Base-by-base conservation (phyloP, 2,329 filamentous ascomycete genomes). In the Curvularia sp. region DNA sequence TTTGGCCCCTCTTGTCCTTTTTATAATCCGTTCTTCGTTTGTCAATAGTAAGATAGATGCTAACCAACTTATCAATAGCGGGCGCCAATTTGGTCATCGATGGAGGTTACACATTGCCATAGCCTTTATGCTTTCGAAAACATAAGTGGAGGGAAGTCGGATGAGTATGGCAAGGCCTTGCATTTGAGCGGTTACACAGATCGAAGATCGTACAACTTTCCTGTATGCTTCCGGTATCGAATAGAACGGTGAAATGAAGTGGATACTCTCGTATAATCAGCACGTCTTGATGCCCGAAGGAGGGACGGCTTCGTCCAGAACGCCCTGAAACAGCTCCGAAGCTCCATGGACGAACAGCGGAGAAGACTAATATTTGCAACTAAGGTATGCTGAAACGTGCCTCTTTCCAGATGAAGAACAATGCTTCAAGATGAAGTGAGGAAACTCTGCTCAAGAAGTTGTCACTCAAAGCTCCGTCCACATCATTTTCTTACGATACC, bases 11-110 rank as follows among this genome's bases (percentile, higher is more conserved):
- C 22, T 5, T 13, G 5, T 35, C n/a, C 15, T 15, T 22, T 10
- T 4, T 8, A 12, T 22, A 4, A 8, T 33, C 24, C 9, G 2
- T 31, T 10, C 13, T 31, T 31, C 9, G 10, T 12, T 4, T 33
- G 9, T 18, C n/a, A 2, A 5, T 20, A 7, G 20, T 35, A 3
- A 12, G 18, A 13, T 2, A 13, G 3, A 31, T 15, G 18, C 42
- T 53, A 28, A 53, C 31, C 20, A 10, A 22, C n/a, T 20, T 6
- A 22, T 39, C 22, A 15, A 39, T 12, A 48, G 51, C 51, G 5
- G 51, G 51, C 22, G 51, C 51, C 9, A 53, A 53, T 39, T 3
- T 53, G 13, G 42, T 53, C 1, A 53, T 53, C 8, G 42, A 53
- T 38, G 51, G 51, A 4, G 24, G 51, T 5, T 53, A 53, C 12